phyloP scores from a whole-genome alignment of 1,284 basidiomycete genomes.

The Apiotrichum sp. region DNA sequence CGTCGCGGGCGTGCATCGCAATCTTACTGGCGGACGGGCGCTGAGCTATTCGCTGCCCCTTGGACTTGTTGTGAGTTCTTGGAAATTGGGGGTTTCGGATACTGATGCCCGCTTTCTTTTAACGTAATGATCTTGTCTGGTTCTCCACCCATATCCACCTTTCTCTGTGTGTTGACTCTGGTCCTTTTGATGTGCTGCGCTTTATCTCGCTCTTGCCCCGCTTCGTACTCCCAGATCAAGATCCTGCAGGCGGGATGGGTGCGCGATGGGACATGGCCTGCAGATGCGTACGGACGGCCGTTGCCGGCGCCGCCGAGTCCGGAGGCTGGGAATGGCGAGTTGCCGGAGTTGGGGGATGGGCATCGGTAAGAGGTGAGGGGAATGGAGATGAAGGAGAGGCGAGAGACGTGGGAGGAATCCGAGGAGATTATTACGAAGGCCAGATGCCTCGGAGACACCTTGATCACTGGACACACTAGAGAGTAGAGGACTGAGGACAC shows the following conservation, averaged over 20 bases:
- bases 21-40: conserved; percentile 28
- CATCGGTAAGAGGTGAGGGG: too few relatives aligned
- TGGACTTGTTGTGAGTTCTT: conserved; percentile 36
- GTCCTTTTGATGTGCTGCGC: too few relatives aligned
- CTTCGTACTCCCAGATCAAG: conserved; percentile 28
- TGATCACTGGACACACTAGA: background rate
- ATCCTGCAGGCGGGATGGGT: conserved; percentile 42
- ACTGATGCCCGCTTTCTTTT: too few relatives aligned
- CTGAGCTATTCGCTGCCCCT: conserved; percentile 34
- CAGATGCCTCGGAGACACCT: background rate
- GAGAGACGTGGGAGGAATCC: too few relatives aligned
- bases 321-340: too few relatives aligned
- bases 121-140: too few relatives aligned
- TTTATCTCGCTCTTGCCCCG: too few relatives aligned
- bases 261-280: conserved; percentile 44
- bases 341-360: too few relatives aligned
- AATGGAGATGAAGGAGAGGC: too few relatives aligned
- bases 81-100: background rate
- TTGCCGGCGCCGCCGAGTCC: conserved; percentile 19
- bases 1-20: conserved; percentile 27
- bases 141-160: too few relatives aligned
- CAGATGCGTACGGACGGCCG: conserved; percentile 25
- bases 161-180: too few relatives aligned
- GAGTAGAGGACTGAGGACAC: background rate
- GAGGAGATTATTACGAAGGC: too few relatives aligned